phyloP scores from a whole-genome alignment of 2,329 filamentous ascomycete species.

The Aspergillus alliaceus region DNA sequence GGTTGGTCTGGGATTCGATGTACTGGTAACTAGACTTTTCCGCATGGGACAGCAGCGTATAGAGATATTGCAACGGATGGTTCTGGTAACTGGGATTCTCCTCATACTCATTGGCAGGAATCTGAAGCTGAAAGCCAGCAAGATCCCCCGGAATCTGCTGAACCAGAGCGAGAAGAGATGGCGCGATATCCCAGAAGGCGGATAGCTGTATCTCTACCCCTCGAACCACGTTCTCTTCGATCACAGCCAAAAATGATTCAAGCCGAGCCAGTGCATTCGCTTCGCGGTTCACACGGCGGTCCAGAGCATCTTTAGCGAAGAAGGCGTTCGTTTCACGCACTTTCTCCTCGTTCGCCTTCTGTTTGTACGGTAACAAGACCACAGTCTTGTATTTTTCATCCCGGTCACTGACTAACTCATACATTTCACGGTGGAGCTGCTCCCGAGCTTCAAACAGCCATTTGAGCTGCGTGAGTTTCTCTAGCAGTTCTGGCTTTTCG shows the following conservation, averaged over 20 bases:
- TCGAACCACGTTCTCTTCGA: constrained; percentile 80
- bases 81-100: constrained; percentile 81
- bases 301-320: constrained; percentile 74
- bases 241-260: constrained; percentile 72
- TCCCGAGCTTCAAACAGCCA: constrained; percentile 98
- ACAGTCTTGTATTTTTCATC: constrained; percentile 85
- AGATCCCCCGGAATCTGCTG: constrained; percentile 70
- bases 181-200: constrained; percentile 97
- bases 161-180: constrained; percentile 72
- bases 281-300: constrained; percentile 70
- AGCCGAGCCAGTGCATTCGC: constrained; percentile 71
- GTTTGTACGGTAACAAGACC: constrained; percentile 77
- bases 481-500: constrained; percentile 87
- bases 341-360: constrained; percentile 73
- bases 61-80: constrained; percentile 88
- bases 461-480: constrained; percentile 91
- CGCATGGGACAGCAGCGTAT: constrained; percentile 78
- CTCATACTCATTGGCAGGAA: constrained; percentile 74
- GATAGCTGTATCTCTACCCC: constrained; percentile 90
- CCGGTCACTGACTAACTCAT: constrained; percentile 78
- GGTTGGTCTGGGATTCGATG: constrained; percentile 90
- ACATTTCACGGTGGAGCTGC: constrained; percentile 77
- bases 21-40: constrained; percentile 95
- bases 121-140: constrained; percentile 67
- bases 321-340: constrained; percentile 75